Conservation (phyloP, 2,329 filamentous ascomycete species). For the Byssochlamys sp. region DNA sequence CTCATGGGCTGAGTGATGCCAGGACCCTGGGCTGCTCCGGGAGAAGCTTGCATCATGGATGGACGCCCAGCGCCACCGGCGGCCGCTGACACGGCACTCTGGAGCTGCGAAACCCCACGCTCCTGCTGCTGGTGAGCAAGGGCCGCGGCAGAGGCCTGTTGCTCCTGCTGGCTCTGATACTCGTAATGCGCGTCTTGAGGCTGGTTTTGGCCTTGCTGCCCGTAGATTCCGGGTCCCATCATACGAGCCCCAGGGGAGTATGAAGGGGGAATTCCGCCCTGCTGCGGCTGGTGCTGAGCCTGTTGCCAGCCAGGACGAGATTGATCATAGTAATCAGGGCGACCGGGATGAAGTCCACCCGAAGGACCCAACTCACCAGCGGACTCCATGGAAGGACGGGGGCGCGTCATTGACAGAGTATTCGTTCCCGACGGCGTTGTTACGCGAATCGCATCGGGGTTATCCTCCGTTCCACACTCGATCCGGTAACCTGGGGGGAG, state of each 20-base stretch:
- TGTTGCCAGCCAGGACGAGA: constrained; percentile 32
- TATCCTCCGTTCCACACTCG: constrained; percentile 85
- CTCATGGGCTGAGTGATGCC: constrained; percentile 45
- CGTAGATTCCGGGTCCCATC: constrained; percentile 26
- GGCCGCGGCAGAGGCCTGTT: constrained; percentile 38
- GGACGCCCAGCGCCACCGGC: constrained; percentile 37
- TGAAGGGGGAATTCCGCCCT: constrained; percentile 22
- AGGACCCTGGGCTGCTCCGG: constrained; percentile 35
- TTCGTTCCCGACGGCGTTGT: constrained; percentile 98
- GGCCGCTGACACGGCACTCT: constrained; percentile 54
- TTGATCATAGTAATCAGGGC: constrained; percentile 33
- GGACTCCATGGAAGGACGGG: constrained; percentile 27
- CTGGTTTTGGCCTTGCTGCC: constrained; percentile 28
- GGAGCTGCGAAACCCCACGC: constrained; percentile 55
- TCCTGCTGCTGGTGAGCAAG: constrained; percentile 55
- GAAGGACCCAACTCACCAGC: constrained; percentile 22
- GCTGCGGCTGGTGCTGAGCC: constrained; percentile 20
- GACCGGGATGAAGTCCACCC: constrained; percentile 23
- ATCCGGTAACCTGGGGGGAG: constrained; percentile 91
- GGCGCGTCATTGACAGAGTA: constrained; percentile 63
- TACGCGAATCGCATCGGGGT: constrained; percentile 90
- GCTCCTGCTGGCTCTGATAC: constrained; percentile 35
- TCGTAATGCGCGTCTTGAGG: constrained; percentile 36
- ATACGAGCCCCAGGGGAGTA: constrained; percentile 34
- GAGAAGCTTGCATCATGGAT: constrained; percentile 40